These are phyloP conservation scores for Aspergillus nidulans DNA, from an alignment of 495 filamentous ascomycete species.

Conservation along the genomic window DNA sequence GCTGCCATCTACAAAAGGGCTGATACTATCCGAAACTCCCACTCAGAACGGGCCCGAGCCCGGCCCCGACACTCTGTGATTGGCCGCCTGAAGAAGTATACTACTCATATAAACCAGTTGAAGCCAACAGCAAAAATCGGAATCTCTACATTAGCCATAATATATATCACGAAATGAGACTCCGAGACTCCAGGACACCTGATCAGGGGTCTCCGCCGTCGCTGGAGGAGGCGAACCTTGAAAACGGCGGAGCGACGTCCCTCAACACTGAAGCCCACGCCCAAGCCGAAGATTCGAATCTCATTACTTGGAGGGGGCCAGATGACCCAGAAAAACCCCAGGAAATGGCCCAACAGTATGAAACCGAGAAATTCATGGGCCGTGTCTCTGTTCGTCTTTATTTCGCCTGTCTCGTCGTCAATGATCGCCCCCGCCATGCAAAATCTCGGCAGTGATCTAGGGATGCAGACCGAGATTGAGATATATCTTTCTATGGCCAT, in stretches of 20 bases:
- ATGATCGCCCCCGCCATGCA: conserved; percentile 68
- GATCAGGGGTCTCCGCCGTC: neutral
- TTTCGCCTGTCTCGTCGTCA: conserved; percentile 65
- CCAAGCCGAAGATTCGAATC: neutral
- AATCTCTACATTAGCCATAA: neutral
- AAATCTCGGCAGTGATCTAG: conserved; percentile 53
- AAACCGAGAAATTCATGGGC: conserved; percentile 61
- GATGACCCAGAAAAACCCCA: conserved; percentile 55
- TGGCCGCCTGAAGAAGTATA: neutral
- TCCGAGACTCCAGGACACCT: neutral
- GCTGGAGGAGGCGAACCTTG: neutral
- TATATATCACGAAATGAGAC: neutral
- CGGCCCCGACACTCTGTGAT: neutral
- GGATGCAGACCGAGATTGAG: conserved; percentile 51
- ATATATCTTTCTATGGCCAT: conserved; percentile 60
- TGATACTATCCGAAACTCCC: too few relatives aligned
- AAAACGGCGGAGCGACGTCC: neutral
- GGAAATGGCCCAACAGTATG: conserved; percentile 49
- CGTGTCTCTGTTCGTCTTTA: conserved; percentile 62
- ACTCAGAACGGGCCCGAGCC: neutral
- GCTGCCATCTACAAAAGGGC: too few relatives aligned
- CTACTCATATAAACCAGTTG: neutral
- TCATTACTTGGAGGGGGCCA: conserved; percentile 49
- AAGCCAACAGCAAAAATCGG: neutral
- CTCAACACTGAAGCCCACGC: neutral